phyloP scores from a whole-genome alignment of 331 rosid genomes.

The Malus hybrid region DNA sequence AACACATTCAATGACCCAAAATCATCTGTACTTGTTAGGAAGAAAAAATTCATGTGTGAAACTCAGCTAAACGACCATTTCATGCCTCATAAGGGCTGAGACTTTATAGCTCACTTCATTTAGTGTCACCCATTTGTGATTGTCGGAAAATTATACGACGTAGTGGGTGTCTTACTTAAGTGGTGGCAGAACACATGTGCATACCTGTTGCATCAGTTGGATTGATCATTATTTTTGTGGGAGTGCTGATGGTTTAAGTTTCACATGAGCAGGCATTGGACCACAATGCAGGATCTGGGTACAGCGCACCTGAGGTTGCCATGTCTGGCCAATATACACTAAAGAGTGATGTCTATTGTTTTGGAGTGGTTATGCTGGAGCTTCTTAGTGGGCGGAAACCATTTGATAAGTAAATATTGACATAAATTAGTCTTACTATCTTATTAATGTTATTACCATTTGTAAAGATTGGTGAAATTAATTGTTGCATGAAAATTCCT shows the following conservation, averaged over 20 bases:
- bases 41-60: not conserved
- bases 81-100: too few relatives aligned
- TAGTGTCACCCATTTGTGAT: not conserved
- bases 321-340: constrained; percentile 71
- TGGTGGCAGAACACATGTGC: not conserved
- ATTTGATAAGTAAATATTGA: constrained; percentile 67
- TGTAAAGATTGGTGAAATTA: constrained; percentile 1
- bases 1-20: not conserved
- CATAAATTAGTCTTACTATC: not conserved
- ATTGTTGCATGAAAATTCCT: constrained; percentile 9
- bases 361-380: constrained; percentile 96
- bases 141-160: too few relatives aligned
- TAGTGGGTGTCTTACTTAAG: too few relatives aligned
- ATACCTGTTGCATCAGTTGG: not conserved
- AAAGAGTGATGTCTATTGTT: constrained; percentile 89
- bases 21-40: not conserved
- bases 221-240: not conserved
- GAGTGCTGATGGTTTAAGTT: constrained; percentile 12
- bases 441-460: not conserved
- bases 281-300: constrained; percentile 66
- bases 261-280: constrained; percentile 48
- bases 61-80: not conserved
- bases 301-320: constrained; percentile 78
- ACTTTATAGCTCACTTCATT: not conserved
- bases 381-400: constrained; percentile 93